These are phyloP conservation scores for Podospora australis DNA, from an alignment of 495 filamentous ascomycete species.

Conservation along the genomic window DNA sequence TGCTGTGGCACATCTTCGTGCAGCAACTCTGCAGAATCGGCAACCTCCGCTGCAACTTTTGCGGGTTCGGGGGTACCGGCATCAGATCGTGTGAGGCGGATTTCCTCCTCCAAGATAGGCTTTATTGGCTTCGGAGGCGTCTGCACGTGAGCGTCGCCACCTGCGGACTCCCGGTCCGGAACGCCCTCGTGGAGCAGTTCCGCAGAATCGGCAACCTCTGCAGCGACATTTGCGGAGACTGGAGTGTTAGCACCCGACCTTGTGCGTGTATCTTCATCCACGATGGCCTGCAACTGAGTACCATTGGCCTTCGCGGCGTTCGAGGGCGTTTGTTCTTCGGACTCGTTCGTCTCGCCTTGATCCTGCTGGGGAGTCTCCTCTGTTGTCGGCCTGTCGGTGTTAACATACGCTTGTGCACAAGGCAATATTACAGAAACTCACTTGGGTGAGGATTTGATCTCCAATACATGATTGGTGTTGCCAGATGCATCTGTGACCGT, in stretches of 20 bases:
- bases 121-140: conserved; percentile 29
- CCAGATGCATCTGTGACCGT: conserved; percentile 50
- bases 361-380: too few species aligned
- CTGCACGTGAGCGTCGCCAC: conserved; percentile 19
- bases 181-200: conserved; percentile 28
- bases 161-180: conserved; percentile 24
- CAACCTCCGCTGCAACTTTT: conserved; percentile 41
- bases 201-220: conserved; percentile 39
- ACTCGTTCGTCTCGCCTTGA: too few species aligned
- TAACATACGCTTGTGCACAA: too few species aligned
- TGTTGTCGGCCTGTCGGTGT: too few species aligned
- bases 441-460: conserved; percentile 25
- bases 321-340: too few species aligned
- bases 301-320: not conserved
- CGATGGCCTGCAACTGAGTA: conserved; percentile 1
- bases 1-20: conserved; percentile 26
- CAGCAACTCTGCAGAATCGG: conserved; percentile 35
- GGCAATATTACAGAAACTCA: too few species aligned
- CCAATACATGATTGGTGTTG: conserved; percentile 53
- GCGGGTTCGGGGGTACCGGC: conserved; percentile 30
- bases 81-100: conserved; percentile 9
- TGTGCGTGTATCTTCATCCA: not conserved
- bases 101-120: too few species aligned
- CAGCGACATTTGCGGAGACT: conserved; percentile 21
- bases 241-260: conserved; percentile 20